phyloP scores from a whole-genome alignment of 1,284 basidiomycete species.

The Laetiporus sulphureus region DNA sequence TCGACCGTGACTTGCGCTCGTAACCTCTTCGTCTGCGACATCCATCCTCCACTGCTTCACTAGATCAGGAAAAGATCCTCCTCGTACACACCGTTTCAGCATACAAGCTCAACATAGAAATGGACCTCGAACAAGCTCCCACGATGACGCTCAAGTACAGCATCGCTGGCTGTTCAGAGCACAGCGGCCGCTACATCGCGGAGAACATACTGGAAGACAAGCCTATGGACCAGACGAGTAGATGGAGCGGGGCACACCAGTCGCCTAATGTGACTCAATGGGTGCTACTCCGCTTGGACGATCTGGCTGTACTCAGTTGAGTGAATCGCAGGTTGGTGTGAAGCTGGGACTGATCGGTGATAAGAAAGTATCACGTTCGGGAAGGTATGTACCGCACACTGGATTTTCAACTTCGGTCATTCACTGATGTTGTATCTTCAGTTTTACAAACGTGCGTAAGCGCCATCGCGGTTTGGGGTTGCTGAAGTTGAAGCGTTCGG shows the following conservation, averaged over 20 bases:
- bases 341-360: slow-evolving; percentile 2
- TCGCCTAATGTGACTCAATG: slow-evolving; percentile 54
- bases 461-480: neutral
- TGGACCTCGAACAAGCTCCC: neutral
- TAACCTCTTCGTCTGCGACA: no score
- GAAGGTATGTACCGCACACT: slow-evolving; percentile 54
- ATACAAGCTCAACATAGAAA: no score
- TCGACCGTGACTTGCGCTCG: no score
- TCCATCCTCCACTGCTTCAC: no score
- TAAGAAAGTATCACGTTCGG: slow-evolving; percentile 71
- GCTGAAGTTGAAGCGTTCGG: neutral
- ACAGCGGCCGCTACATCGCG: slow-evolving; percentile 61
- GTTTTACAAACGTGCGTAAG: slow-evolving; percentile 49
- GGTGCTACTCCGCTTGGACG: slow-evolving; percentile 60
- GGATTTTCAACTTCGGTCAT: no score
- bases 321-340: slow-evolving; percentile 21
- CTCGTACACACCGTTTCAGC: no score
- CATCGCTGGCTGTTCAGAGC: slow-evolving; percentile 56
- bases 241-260: slow-evolving; percentile 66
- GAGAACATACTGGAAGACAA: slow-evolving; percentile 63
- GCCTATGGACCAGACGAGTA: slow-evolving; percentile 55
- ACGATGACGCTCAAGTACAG: slow-evolving; percentile 32
- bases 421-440: no score
- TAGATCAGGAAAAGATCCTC: no score
- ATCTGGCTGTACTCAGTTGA: slow-evolving; percentile 57